Evolutionary conservation across 1,139 yeast species (phyloP).

Genomic region (Sugiyamaella castrensis): DNA sequence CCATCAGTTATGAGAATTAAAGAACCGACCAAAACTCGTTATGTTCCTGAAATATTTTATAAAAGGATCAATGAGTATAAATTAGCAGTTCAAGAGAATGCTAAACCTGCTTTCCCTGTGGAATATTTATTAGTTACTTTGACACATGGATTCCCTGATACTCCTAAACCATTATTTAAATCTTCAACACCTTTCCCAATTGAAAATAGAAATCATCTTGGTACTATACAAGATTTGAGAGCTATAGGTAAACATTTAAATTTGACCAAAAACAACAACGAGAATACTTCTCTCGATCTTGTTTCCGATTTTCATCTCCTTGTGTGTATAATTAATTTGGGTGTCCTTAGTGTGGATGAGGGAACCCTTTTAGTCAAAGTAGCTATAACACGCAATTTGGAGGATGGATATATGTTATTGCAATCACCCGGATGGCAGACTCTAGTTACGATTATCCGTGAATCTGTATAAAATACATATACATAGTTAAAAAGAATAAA

Average conservation of each 20-base stretch:
- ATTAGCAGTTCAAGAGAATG: conserved; percentile 79
- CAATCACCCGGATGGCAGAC: conserved; percentile 79
- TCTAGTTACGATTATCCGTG: conserved; percentile 51
- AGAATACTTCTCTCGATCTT: conserved; percentile 40
- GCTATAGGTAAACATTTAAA: conserved; percentile 48
- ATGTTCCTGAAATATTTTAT: conserved; percentile 93
- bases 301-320: conserved; percentile 73
- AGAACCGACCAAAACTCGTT: conserved; percentile 63
- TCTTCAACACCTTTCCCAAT: conserved; percentile 56
- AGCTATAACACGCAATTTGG: conserved; percentile 32
- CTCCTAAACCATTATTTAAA: conserved; percentile 47
- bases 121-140: conserved; percentile 85
- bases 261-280: conserved; percentile 35
- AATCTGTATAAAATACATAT: conserved; percentile 15
- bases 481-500: too few relatives aligned
- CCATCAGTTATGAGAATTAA: conserved; percentile 86
- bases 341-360: conserved; percentile 51
- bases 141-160: conserved; percentile 87
- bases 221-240: conserved; percentile 66
- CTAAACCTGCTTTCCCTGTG: conserved; percentile 94
- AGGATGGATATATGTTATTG: conserved; percentile 52
- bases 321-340: conserved; percentile 52
- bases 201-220: conserved; percentile 74
- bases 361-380: conserved; percentile 46
- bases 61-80: conserved; percentile 85